Base-by-base conservation (phyloP, 1,139 yeast genomes). In the Protomyces gravidus region DNA sequence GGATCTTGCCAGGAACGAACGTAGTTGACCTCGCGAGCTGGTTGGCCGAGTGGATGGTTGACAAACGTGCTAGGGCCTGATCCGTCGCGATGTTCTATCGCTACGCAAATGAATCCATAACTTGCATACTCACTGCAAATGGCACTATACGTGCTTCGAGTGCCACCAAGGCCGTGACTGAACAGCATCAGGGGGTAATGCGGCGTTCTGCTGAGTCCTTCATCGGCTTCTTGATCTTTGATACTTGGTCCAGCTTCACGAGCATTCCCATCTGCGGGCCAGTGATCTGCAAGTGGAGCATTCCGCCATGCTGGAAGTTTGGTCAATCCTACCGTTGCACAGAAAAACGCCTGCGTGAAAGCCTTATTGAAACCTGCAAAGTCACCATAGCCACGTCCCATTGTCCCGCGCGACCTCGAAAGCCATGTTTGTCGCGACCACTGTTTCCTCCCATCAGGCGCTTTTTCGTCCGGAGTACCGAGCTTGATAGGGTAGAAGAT, bases 131-230 rank as follows among this genome's bases (percentile, higher is more conserved):
- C 60, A 13, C 67, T 67, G 45, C 68, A 65, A 21, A 63, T 60
- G 40, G 65, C 63, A 2, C 67, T 64, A 50, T 66, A 66, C 13
- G 66, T 63, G 32, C 62, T 65, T 23, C 67, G 51, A 15, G 64
- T 64, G 49, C 68, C 68, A 33, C 66, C 65, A 2, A 66, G 55
- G 5, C 68, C 68, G 53, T 66, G 68, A 19, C 66, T 63, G 53
- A 66, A 66, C 9, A 66, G 45, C 15, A 65, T 61, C 5, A 65
- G 60, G 13, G 64, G 67, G 64, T 67, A 66, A 13, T 47, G 42
- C 13, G 58, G 59, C 9, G 33, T 33, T 13, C 53, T 13, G 27
- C 46, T 46, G 9, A 19, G 5, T 7, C 15, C 23, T 9, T 55
- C 46, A 28, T 39, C 26, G 19, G 53, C 53, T 6, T 30, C 30